These are phyloP conservation scores for Aspergillus haitiensis DNA, from an alignment of 495 filamentous ascomycete species.

Conservation along the genomic window DNA sequence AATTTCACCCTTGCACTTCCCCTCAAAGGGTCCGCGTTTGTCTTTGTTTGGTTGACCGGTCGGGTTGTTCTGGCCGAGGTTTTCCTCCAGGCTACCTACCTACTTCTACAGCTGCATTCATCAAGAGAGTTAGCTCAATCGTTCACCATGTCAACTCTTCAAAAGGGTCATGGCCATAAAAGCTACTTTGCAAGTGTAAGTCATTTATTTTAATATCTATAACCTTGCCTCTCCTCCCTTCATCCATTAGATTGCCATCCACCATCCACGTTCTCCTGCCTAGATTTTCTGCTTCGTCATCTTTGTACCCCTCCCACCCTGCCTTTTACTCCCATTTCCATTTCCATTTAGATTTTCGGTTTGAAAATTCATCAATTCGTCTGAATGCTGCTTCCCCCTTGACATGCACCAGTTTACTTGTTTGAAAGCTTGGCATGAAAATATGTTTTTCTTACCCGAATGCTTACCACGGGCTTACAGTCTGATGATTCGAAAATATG, in stretches of 20 bases:
- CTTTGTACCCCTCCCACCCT: too few relatives aligned
- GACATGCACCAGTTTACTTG: background rate
- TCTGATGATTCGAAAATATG: slow-evolving; percentile 93
- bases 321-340: too few relatives aligned
- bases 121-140: slow-evolving; percentile 10
- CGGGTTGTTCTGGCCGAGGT: slow-evolving; percentile 17
- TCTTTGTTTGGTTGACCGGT: slow-evolving; percentile 5
- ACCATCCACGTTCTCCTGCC: background rate
- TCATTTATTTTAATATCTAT: slow-evolving; percentile 13
- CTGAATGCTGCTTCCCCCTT: background rate
- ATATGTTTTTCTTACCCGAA: background rate
- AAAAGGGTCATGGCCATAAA: slow-evolving; percentile 29
- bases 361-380: background rate
- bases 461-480: slow-evolving; percentile 48
- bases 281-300: too few relatives aligned
- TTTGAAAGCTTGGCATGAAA: slow-evolving; percentile 5
- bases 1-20: slow-evolving; percentile 3
- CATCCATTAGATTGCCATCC: background rate
- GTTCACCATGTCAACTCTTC: slow-evolving; percentile 25
- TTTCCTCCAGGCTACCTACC: slow-evolving; percentile 7
- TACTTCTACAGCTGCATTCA: too few relatives aligned
- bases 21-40: background rate
- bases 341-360: too few relatives aligned
- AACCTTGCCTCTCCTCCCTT: slow-evolving; percentile 9
- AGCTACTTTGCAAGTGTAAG: slow-evolving; percentile 40